These are phyloP conservation scores for Conticribra weissflogii DNA, from an alignment of 108 stramenopile genomes.

Conservation along the genomic window DNA sequence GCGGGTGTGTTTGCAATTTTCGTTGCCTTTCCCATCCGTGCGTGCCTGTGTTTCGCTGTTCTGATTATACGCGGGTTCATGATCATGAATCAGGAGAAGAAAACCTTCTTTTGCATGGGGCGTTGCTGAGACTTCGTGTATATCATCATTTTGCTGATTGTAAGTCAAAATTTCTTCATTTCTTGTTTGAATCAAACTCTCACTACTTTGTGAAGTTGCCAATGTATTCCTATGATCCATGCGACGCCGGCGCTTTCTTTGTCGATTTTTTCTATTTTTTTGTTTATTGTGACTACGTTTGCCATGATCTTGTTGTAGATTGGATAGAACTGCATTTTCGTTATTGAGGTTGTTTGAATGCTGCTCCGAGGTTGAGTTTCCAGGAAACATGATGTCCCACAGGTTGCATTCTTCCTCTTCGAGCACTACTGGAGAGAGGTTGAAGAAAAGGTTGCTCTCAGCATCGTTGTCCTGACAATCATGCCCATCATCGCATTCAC, in stretches of 20 bases:
- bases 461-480: background rate
- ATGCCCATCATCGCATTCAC: background rate
- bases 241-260: background rate
- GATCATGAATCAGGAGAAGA: conserved; percentile 10
- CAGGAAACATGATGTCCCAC: conserved; percentile 23
- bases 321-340: no score
- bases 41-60: background rate
- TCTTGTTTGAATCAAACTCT: no score
- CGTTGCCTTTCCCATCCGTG: background rate
- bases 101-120: conserved; percentile 29
- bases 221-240: no score
- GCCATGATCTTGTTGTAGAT: no score
- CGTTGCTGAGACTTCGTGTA: background rate
- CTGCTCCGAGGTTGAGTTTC: background rate
- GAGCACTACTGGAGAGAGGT: conserved; percentile 27
- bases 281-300: background rate
- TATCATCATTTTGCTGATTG: background rate
- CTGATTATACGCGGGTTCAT: background rate
- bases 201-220: no score
- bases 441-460: conserved; percentile 8
- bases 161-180: no score
- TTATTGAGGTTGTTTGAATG: background rate
- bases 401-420: conserved; percentile 23
- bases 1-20: background rate
- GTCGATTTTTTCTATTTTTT: background rate